These are phyloP conservation scores for Candida ulmi DNA, from an alignment of 805 yeast species.

Conservation along the genomic window DNA sequence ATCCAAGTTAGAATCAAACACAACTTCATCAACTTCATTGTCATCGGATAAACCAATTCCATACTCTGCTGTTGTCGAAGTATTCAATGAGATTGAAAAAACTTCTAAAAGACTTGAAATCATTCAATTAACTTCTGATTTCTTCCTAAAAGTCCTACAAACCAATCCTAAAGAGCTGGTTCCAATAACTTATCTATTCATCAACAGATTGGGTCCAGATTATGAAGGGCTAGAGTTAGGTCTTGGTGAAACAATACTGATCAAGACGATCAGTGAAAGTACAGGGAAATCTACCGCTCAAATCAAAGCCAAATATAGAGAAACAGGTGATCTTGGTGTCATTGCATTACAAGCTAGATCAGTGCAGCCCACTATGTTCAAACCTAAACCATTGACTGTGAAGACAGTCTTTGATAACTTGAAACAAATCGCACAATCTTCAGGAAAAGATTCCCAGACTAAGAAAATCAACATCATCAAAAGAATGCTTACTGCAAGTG, in stretches of 20 bases:
- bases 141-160: constrained; percentile 59
- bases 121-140: constrained; percentile 65
- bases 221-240: constrained; percentile 94
- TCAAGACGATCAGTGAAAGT: constrained; percentile 85
- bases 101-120: constrained; percentile 84
- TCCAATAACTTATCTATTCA: constrained; percentile 74
- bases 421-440: constrained; percentile 66
- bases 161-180: constrained; percentile 51
- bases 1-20: constrained; percentile 7
- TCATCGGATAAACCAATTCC: constrained; percentile 22
- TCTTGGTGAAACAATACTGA: constrained; percentile 80
- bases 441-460: constrained; percentile 79
- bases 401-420: constrained; percentile 68
- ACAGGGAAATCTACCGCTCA: constrained; percentile 76
- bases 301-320: constrained; percentile 67
- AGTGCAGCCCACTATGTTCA: constrained; percentile 89
- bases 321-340: constrained; percentile 84
- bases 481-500: constrained; percentile 79
- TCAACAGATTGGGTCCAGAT: constrained; percentile 90
- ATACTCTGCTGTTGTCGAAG: constrained; percentile 40
- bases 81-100: constrained; percentile 72
- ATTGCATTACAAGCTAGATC: constrained; percentile 82
- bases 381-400: constrained; percentile 76
- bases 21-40: constrained; percentile 3
- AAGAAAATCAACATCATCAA: constrained; percentile 76